phyloP scores from a whole-genome alignment of 257 asterid species.

The Apocynum venetum region DNA sequence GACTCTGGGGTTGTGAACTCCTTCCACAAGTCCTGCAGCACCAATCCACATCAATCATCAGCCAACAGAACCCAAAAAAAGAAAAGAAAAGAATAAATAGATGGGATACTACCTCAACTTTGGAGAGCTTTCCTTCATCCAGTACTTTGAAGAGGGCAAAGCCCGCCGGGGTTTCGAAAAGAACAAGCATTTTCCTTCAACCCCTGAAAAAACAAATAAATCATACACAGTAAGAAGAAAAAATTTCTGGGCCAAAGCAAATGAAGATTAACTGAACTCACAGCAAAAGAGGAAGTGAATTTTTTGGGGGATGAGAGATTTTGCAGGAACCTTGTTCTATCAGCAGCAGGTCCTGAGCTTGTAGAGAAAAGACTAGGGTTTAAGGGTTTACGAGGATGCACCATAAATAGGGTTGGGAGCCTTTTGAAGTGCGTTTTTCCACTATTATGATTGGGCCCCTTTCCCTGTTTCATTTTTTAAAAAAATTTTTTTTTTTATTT shows the following conservation, averaged over 20 bases:
- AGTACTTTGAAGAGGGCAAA: slow-evolving; percentile 58
- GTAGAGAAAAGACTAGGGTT: not conserved
- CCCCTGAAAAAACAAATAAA: slow-evolving; percentile 1
- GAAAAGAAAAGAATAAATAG: not conserved
- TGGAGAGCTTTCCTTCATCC: slow-evolving; percentile 56
- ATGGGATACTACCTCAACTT: slow-evolving; percentile 39
- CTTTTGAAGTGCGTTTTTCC: not conserved
- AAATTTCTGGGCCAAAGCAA: not conserved
- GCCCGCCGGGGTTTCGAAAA: slow-evolving; percentile 58
- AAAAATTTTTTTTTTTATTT: too few relatives aligned
- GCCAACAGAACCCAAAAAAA: not conserved
- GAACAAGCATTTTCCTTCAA: slow-evolving; percentile 31
- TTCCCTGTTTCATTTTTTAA: not conserved
- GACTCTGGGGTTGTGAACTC: slow-evolving; percentile 60
- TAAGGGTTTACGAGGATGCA: not conserved
- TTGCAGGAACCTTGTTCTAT: not conserved
- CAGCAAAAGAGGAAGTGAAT: not conserved
- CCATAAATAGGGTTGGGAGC: not conserved
- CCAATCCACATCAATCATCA: not conserved
- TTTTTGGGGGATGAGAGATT: not conserved
- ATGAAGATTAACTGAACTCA: not conserved
- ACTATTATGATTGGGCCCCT: not conserved
- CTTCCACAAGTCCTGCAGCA: slow-evolving; percentile 65
- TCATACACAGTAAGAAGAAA: not conserved
- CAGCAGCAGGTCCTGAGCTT: not conserved